phyloP scores from a whole-genome alignment of 257 asterid species.

The Vinca minor region DNA sequence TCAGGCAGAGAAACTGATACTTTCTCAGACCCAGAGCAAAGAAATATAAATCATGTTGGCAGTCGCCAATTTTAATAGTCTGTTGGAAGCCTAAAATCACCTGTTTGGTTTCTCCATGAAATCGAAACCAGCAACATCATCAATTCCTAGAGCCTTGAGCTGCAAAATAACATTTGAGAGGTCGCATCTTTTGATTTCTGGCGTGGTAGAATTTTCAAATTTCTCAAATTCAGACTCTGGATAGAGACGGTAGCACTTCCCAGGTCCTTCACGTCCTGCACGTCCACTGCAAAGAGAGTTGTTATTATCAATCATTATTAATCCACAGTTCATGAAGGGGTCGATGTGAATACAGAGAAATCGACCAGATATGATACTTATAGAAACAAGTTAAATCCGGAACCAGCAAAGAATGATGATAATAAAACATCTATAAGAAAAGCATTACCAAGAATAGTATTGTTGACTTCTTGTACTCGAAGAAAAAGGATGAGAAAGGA shows the following conservation, averaged over 20 bases:
- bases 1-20: background rate
- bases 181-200: constrained; percentile 90
- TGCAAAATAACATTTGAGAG: constrained; percentile 88
- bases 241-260: constrained; percentile 95
- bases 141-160: constrained; percentile 89
- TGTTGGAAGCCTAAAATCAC: constrained; percentile 26
- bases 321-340: background rate
- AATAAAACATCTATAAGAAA: too few relatives aligned
- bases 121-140: constrained; percentile 76
- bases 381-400: too few relatives aligned
- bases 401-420: too few relatives aligned
- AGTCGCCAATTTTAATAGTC: background rate
- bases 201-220: constrained; percentile 70
- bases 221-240: constrained; percentile 84
- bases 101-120: constrained; percentile 90
- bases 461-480: background rate
- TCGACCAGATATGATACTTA: too few relatives aligned
- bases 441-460: background rate
- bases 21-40: background rate
- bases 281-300: constrained; percentile 67
- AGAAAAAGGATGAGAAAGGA: background rate
- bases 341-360: background rate
- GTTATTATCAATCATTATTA: background rate
- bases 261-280: constrained; percentile 98
- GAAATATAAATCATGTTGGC: background rate